phyloP scores from a whole-genome alignment of 768 basidiomycete species.

The Collybia mongolica region DNA sequence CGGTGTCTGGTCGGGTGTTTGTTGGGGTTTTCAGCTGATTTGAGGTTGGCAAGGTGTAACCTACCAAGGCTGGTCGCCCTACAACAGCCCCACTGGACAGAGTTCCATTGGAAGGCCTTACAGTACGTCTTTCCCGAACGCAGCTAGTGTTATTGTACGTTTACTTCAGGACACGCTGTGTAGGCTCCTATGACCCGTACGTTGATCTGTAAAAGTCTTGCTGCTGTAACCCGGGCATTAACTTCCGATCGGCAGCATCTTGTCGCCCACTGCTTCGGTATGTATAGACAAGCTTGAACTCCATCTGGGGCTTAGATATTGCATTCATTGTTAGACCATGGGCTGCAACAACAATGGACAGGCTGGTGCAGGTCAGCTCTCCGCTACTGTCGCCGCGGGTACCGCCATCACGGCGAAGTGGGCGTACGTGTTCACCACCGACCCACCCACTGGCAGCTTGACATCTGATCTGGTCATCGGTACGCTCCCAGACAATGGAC shows the following conservation, averaged over 20 bases:
- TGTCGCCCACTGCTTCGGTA: conserved; percentile 19
- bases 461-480: neutral
- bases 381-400: conserved; percentile 32
- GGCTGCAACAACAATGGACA: conserved; percentile 37
- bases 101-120: conserved; percentile 32
- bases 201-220: conserved; percentile 2
- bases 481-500: conserved; percentile 25
- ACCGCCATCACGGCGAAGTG: conserved; percentile 32
- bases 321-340: conserved; percentile 15
- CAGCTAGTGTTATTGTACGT: too few species aligned
- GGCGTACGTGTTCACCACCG: conserved; percentile 16
- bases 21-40: neutral
- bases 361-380: conserved; percentile 26
- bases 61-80: conserved; percentile 34
- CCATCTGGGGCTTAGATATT: neutral
- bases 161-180: neutral
- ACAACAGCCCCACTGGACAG: conserved; percentile 32
- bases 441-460: neutral
- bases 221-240: neutral
- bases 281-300: neutral
- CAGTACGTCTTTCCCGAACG: conserved; percentile 15
- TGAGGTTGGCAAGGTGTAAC: conserved; percentile 18
- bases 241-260: conserved; percentile 15
- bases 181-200: conserved; percentile 33
- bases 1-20: conserved; percentile 3